Percentiles rank a stretch among this genome's conserved stretches.
Evolutionary conservation across 225 moss, liverwort and hornwort species (phyloP).

Genomic region (Asterella californica): DNA sequence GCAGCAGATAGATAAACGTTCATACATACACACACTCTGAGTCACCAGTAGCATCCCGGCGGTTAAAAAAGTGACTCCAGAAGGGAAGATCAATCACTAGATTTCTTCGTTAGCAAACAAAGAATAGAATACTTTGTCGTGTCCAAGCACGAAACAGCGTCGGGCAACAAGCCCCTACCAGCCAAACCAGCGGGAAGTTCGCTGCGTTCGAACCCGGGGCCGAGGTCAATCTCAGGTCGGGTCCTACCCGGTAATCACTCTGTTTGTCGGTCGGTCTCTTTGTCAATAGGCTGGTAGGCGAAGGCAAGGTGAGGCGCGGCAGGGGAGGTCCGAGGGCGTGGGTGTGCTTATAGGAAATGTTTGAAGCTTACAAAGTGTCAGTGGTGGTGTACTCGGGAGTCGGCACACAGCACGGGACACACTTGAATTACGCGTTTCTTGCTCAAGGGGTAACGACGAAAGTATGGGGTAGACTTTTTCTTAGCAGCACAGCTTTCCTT

Average conservation of each 20-base stretch:
- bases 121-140: background rate
- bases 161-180: background rate
- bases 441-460: slow-evolving; percentile 5
- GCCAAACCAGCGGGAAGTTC: background rate
- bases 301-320: background rate
- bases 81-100: background rate
- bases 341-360: background rate
- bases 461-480: slow-evolving; percentile 13
- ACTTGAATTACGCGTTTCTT: slow-evolving; percentile 9
- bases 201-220: background rate
- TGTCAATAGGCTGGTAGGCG: too few species aligned
- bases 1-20: background rate
- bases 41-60: background rate
- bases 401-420: background rate
- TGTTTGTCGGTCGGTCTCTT: background rate
- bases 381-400: background rate
- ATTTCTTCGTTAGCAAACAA: slow-evolving; percentile 3
- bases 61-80: background rate
- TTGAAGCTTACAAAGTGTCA: background rate
- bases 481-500: background rate
- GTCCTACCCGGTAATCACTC: background rate
- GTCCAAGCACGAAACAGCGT: background rate
- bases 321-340: background rate
- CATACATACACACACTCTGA: too few species aligned
- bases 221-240: background rate